phyloP scores from a whole-genome alignment of 805 yeast genomes.

The Metschnikowia henanensis region DNA sequence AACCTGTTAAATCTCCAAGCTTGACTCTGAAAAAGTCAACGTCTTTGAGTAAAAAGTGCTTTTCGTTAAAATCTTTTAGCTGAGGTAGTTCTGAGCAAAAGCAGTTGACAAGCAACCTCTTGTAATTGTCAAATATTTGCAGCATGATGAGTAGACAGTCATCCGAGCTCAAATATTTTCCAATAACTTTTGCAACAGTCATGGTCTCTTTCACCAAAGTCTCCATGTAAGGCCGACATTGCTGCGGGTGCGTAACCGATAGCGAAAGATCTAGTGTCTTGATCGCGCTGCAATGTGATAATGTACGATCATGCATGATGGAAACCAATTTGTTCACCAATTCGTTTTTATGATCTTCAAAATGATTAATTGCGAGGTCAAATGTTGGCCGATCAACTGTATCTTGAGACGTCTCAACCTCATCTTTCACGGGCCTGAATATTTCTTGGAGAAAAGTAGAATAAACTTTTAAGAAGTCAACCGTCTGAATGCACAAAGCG shows the following conservation, averaged over 20 bases:
- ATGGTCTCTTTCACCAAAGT: slow-evolving; percentile 62
- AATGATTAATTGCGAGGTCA: slow-evolving; percentile 34
- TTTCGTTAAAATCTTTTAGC: slow-evolving; percentile 51
- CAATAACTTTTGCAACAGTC: slow-evolving; percentile 61
- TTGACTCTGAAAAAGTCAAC: slow-evolving; percentile 65
- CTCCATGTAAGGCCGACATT: slow-evolving; percentile 64
- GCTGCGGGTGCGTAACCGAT: slow-evolving; percentile 41
- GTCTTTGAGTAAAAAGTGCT: slow-evolving; percentile 57
- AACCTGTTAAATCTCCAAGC: slow-evolving; percentile 56
- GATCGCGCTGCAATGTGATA: slow-evolving; percentile 49
- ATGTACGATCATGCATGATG: slow-evolving; percentile 66
- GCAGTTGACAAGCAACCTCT: slow-evolving; percentile 50
- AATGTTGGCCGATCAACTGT: slow-evolving; percentile 29
- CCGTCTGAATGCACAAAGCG: slow-evolving; percentile 65
- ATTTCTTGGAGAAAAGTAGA: slow-evolving; percentile 29
- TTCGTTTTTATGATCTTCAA: slow-evolving; percentile 62
- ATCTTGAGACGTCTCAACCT: slow-evolving; percentile 4
- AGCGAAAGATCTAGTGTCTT: slow-evolving; percentile 50
- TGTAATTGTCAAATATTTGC: slow-evolving; percentile 58
- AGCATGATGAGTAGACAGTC: slow-evolving; percentile 47
- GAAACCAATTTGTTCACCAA: slow-evolving; percentile 64
- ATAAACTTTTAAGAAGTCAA: slow-evolving; percentile 46
- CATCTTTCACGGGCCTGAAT: slow-evolving; percentile 8
- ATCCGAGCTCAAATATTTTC: slow-evolving; percentile 53
- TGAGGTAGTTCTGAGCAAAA: slow-evolving; percentile 48